Percentiles rank a stretch among this genome's conserved stretches.
These are phyloP conservation scores for Aureobasidium vineae DNA, from an alignment of 2,329 filamentous ascomycete species.

Conservation along the genomic window DNA sequence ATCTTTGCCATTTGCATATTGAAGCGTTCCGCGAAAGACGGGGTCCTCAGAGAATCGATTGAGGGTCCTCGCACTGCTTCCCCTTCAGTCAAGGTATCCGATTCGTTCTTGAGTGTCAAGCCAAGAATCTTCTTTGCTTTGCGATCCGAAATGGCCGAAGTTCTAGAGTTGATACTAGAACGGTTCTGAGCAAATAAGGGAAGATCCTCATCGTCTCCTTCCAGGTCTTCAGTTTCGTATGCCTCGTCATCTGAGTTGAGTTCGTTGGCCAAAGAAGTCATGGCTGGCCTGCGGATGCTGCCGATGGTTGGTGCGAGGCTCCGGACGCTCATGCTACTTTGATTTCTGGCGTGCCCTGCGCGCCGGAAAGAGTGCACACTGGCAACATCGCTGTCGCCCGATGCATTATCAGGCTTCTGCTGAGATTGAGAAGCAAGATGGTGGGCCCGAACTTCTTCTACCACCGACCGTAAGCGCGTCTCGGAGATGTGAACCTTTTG, in stretches of 20 bases:
- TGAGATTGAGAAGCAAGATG: conserved; percentile 51
- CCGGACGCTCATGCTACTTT: conserved; percentile 37
- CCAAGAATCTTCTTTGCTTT: conserved; percentile 50
- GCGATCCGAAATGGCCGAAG: conserved; percentile 30
- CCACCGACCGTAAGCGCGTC: conserved; percentile 73
- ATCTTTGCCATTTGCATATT: conserved; percentile 1
- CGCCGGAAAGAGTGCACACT: conserved; percentile 59
- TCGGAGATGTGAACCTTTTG: conserved; percentile 88
- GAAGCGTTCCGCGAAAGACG: conserved; percentile 7
- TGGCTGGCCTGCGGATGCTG: conserved; percentile 5
- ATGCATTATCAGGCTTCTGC: conserved; percentile 48
- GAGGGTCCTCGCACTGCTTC: not conserved
- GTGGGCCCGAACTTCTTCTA: conserved; percentile 79
- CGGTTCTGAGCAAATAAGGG: conserved; percentile 54
- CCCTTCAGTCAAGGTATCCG: not conserved
- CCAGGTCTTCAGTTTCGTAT: conserved; percentile 51
- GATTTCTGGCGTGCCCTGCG: conserved; percentile 36
- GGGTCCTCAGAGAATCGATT: not conserved
- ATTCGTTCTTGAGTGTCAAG: conserved; percentile 30
- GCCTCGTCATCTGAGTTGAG: conserved; percentile 83
- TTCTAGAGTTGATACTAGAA: not conserved
- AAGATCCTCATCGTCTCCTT: conserved; percentile 63
- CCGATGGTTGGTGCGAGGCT: conserved; percentile 37
- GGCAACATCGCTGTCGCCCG: conserved; percentile 62
- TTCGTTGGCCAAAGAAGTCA: conserved; percentile 70